Conservation (phyloP, 2,329 filamentous ascomycete genomes). For the Stagonosporopsis chrysanthemi region DNA sequence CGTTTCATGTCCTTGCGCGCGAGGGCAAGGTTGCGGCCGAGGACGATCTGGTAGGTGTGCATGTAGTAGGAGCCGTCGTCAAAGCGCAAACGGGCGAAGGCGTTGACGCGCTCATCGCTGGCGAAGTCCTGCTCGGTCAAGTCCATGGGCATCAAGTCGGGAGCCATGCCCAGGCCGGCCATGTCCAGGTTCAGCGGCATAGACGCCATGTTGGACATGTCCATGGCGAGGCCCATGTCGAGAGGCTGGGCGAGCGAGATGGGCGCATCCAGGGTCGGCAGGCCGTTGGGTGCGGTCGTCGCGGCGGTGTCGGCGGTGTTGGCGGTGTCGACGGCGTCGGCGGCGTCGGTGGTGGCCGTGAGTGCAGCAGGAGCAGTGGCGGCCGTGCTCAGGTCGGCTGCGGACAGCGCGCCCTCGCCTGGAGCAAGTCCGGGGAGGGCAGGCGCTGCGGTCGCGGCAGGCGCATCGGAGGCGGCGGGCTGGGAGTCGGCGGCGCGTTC, state of each 20-base stretch:
- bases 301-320: neutral
- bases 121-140: slow-evolving; percentile 16
- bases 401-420: slow-evolving; percentile 9
- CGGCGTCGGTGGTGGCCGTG: neutral
- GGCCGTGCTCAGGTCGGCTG: slow-evolving; percentile 8
- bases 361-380: neutral
- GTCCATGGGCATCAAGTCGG: slow-evolving; percentile 22
- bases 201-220: slow-evolving; percentile 10
- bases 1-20: slow-evolving; percentile 60
- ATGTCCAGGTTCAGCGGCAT: slow-evolving; percentile 27
- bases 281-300: slow-evolving; percentile 14
- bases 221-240: slow-evolving; percentile 21
- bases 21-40: slow-evolving; percentile 70
- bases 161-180: slow-evolving; percentile 14
- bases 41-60: slow-evolving; percentile 75
- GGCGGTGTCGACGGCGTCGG: neutral
- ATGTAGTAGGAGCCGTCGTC: slow-evolving; percentile 80
- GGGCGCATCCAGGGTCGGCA: slow-evolving; percentile 32
- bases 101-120: slow-evolving; percentile 57
- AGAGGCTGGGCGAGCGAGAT: slow-evolving; percentile 30
- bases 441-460: slow-evolving; percentile 24
- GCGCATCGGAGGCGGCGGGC: slow-evolving; percentile 28
- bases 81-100: slow-evolving; percentile 74
- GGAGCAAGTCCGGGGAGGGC: slow-evolving; percentile 11
- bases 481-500: slow-evolving; percentile 34